These are phyloP conservation scores for Trametes punicea DNA, from an alignment of 768 basidiomycete species.

Conservation along the genomic window DNA sequence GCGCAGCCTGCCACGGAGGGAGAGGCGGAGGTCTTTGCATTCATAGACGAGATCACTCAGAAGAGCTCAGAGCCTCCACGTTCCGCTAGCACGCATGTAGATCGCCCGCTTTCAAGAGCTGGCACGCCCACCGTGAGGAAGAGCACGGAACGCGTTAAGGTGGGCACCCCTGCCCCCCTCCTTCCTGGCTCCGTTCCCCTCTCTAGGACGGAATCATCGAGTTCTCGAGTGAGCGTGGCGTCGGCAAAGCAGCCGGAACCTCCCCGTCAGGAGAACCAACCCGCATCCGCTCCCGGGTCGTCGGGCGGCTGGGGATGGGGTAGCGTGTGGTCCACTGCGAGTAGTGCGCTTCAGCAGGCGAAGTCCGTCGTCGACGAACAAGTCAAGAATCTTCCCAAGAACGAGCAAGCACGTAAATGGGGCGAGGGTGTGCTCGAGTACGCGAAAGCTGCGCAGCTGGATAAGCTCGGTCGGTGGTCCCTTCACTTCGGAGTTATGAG, in stretches of 20 bases:
- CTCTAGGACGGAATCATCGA: slow-evolving; percentile 26
- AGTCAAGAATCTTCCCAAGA: slow-evolving; percentile 82
- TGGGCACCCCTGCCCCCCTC: slow-evolving; percentile 44
- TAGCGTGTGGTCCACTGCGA: slow-evolving; percentile 84
- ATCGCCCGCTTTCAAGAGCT: slow-evolving; percentile 58
- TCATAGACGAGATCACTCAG: slow-evolving; percentile 93
- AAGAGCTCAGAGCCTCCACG: slow-evolving; percentile 80
- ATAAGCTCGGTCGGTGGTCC: slow-evolving; percentile 69
- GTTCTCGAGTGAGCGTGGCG: slow-evolving; percentile 20
- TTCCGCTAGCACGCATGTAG: slow-evolving; percentile 50
- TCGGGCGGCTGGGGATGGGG: slow-evolving; percentile 75
- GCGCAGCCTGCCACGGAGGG: slow-evolving; percentile 37
- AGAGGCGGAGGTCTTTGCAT: slow-evolving; percentile 84
- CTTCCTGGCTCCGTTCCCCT: slow-evolving; percentile 36
- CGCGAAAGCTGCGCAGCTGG: slow-evolving; percentile 83
- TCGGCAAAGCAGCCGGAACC: slow-evolving; percentile 10
- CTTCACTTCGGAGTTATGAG: not conserved
- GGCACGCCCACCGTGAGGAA: slow-evolving; percentile 71
- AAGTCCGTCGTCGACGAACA: slow-evolving; percentile 88
- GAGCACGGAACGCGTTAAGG: slow-evolving; percentile 71
- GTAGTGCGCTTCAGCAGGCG: slow-evolving; percentile 84
- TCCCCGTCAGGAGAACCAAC: slow-evolving; percentile 19
- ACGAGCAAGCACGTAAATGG: slow-evolving; percentile 88
- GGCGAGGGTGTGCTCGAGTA: slow-evolving; percentile 82
- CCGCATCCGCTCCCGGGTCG: slow-evolving; percentile 9